Evolutionary conservation across 768 basidiomycete genomes (phyloP), one percentile per base, ranked within the genome.

Genomic region (Filobasidium floriforme): DNA sequence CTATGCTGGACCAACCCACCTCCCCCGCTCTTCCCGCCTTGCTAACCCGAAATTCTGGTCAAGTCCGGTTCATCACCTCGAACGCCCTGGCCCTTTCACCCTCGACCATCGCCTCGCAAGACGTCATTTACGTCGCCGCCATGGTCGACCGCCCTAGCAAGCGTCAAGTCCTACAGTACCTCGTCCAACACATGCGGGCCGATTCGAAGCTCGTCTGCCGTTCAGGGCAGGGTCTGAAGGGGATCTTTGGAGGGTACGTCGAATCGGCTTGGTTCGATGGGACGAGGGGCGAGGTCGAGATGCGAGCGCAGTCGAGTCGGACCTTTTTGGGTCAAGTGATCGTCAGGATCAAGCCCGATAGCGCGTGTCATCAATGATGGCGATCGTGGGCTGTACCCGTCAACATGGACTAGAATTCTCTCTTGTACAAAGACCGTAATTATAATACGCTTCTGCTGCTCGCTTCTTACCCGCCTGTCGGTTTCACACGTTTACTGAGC

Each of bases 401-500:
- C n/a, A 44, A 19, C 43, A 44, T 44, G 43, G 43, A 19, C n/a
- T n/a, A n/a, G n/a, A n/a, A n/a, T 37, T 15, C 46, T 4, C 46
- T 18, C 15, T 49, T 49, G 46, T 49, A 49, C 46, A 15, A 49
- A 7, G 7, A 57, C 29, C 19, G 15, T 28, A 22, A 57, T 57
- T 22, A 54, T 24, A 22, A 57, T 26, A 22, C 54, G 26, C 24
- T 9, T 57, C 3, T 15, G 24, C 15, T n/a, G 18, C 54, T 57
- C 28, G 14, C 59, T 2, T 40, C 37, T 60, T 29, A 60, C 15
- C 59, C 59, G 5, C 59, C 59, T 40, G 18, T 43, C 18, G 59
- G 32, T 26, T 26, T 60, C 12, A 43, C 37, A 7, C 59, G 26
- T 18, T 43, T 62, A 14, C 66, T 51, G 11, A 90, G 77, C 67